Percentiles rank a stretch among this genome's conserved stretches.
Conservation (phyloP, 2,329 filamentous ascomycete species). For the Albifimbria verrucaria region DNA sequence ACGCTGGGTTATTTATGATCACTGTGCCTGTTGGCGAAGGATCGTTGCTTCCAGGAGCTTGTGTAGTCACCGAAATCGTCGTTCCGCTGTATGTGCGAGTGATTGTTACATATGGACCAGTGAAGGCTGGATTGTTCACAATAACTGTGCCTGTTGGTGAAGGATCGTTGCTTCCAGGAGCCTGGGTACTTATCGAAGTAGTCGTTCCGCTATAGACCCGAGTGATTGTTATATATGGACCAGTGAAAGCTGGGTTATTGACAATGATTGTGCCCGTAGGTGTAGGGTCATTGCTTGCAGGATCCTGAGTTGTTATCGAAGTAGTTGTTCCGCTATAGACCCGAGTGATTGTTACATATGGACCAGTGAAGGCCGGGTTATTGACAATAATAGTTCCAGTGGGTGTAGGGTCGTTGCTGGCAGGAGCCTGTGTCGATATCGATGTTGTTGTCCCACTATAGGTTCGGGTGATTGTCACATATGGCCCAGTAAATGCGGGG, state of each 20-base stretch:
- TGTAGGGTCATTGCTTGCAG: background rate
- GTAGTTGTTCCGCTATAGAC: background rate
- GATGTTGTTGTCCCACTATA: background rate
- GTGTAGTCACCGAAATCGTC: background rate
- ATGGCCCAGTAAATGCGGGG: conserved; percentile 1
- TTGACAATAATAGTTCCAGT: background rate
- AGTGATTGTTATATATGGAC: background rate
- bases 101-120: background rate
- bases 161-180: background rate
- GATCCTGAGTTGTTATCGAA: background rate
- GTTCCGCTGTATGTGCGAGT: background rate
- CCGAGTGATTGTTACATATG: background rate
- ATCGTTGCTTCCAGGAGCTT: background rate
- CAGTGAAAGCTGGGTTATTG: background rate
- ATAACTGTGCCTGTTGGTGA: background rate
- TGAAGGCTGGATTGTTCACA: background rate
- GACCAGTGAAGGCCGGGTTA: background rate
- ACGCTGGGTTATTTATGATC: background rate
- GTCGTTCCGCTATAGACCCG: background rate
- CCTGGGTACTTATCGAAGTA: background rate
- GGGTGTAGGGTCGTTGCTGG: background rate
- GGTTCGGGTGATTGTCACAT: background rate
- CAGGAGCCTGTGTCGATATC: background rate
- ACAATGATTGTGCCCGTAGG: background rate
- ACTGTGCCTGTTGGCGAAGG: background rate